Evolutionary conservation across 202 grass and related monocot species (phyloP), one percentile per base, ranked within the genome.

Genomic region (Bolboschoenoplectus hybrid): DNA sequence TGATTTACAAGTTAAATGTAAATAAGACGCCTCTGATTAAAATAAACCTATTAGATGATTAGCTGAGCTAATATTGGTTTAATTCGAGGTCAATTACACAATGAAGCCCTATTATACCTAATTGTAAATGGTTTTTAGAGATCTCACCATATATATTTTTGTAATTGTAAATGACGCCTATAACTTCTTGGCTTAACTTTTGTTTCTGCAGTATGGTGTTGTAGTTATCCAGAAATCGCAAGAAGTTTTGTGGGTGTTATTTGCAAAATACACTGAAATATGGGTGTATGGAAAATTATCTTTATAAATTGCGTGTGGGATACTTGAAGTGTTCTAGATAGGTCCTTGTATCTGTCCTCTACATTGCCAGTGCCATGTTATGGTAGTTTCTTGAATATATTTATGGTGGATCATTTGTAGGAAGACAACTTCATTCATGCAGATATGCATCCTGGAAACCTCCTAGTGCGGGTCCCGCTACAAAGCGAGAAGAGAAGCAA

Each of bases 401-500:
- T 81, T 74, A 56, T 81, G 19, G 50, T 47, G 43, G 52, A 41
- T 69, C 1, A 38, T 81, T 80, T 89, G 41, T 85, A 98, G 96
- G 96, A 92, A 87, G 96, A 95, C 74, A 98, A 98, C 87, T 98
- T 98, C 88, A 91, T 98, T 89, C 96, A 98, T 81, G 96, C 93
- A 3, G 96, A 98, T 86, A 91, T 98, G 93, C 96, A 98, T 89
- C 96, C 96, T 58, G 96, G 96, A 52, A 98, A 98, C 74, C 95
- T 98, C 82, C 91, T 98, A 84, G 96, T 98, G 36, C 93, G 96
- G 73, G 52, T 91, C 55, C 56, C 56, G 16, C 39, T 32, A 32
- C 88, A 91, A 70, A 85, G 93, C 20, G 89, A 9, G 70, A 94
- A 92, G 76, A 68, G 9, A 77, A 84, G 79, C 16, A 91, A 86